These are phyloP conservation scores for Neurospora hispaniola DNA, from an alignment of 495 filamentous ascomycete genomes.

Conservation along the genomic window DNA sequence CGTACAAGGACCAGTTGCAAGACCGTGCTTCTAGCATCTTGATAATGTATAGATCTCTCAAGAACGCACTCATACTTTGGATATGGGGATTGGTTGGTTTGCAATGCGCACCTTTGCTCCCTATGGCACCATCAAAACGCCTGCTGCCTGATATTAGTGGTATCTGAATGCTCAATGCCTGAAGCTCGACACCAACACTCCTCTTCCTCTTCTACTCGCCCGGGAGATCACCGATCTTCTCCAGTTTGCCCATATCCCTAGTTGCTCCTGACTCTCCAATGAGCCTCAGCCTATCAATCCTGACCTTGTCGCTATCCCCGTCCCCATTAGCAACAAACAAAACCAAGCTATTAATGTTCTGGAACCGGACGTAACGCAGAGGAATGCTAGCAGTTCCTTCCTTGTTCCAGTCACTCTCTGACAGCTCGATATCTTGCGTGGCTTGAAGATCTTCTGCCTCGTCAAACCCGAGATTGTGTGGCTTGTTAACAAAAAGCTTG, in stretches of 20 bases:
- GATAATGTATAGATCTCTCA: neutral
- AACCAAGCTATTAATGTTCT: conserved; percentile 77
- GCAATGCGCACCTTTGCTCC: neutral
- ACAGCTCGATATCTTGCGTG: conserved; percentile 66
- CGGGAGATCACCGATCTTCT: conserved; percentile 81
- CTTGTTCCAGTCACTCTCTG: conserved; percentile 74
- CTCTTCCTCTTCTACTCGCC: conserved; percentile 37
- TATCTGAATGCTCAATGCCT: neutral
- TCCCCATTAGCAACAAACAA: conserved; percentile 87
- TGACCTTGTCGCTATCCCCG: conserved; percentile 68
- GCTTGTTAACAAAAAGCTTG: conserved; percentile 73
- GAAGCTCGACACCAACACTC: neutral
- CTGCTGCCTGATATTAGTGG: neutral
- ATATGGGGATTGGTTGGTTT: neutral
- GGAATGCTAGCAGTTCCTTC: conserved; percentile 77
- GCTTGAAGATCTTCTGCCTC: conserved; percentile 78
- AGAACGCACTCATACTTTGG: neutral
- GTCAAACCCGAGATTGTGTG: conserved; percentile 87
- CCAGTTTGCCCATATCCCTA: conserved; percentile 82
- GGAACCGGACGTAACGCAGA: conserved; percentile 93
- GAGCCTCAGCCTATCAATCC: conserved; percentile 74
- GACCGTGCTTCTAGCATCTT: neutral
- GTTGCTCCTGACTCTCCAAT: conserved; percentile 92
- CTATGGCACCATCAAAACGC: neutral
- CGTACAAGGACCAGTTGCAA: neutral